Base-by-base conservation (phyloP, 257 asterid genomes). In the Ophiorrhiza pumila region DNA sequence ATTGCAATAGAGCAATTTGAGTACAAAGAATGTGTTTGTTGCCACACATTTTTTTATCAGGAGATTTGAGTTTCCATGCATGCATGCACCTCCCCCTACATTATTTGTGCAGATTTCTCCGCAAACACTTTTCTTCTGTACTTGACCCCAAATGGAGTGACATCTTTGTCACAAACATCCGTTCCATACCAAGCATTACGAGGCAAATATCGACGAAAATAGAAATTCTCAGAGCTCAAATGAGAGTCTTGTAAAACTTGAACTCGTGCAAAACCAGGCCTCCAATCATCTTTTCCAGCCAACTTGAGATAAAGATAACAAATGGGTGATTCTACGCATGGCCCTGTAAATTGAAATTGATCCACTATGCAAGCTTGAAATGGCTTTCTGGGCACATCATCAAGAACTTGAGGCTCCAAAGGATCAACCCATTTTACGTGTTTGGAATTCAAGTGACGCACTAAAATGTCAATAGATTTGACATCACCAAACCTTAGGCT, bases 171-270 rank as follows among this genome's bases (percentile, higher is more conserved):
- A 71, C 88, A 86, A 35, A 78, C 14, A 59, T 86, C 77, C 5
- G 74, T 71, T 3, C 90, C 85, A 32, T 75, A 81, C 88, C 90
- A 86, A 0, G 77, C 85, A 1, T 18, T 65, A 23, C 85, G 85
- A n/a, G 88, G 90, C 79, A 86, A 71, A 39, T 76, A 86, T 31
- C 90, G 71, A 22, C 88, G 83, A 60, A 86, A 86, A 59, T 76
- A 78, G 77, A 86, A 86, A 25, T 56, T 25, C 15, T 50, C 47
- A 3, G 88, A 86, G 80, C 80, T 74, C 22, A 83, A 37, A 71
- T 49, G 75, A 34, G 86, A 66, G 8, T 32, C 71, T 7, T 76
- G 81, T 10, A 80, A 0, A 0, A 74, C 68, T 46, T 75, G 82
- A 22, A 86, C 83, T 65, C 56, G 76, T 3, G 75, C 88, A 46